Percentiles rank a stretch among this genome's conserved stretches.
These are phyloP conservation scores for Pythium diclinum DNA, from an alignment of 352 stramenopile species.

Conservation along the genomic window DNA sequence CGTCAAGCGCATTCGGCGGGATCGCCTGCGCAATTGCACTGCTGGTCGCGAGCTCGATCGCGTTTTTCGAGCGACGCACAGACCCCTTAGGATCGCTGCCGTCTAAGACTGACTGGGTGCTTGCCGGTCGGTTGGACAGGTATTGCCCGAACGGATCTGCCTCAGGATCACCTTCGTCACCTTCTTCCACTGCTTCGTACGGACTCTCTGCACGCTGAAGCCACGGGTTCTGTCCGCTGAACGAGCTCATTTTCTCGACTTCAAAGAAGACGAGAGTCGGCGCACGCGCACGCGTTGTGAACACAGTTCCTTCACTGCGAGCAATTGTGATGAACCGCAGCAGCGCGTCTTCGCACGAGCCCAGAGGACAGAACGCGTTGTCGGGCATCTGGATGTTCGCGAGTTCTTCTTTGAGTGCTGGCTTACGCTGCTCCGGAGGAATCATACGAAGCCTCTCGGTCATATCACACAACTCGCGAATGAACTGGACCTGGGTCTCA, in stretches of 20 bases:
- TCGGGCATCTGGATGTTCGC: slow-evolving; percentile 52
- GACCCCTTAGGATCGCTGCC: not conserved
- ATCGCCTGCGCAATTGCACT: slow-evolving; percentile 73
- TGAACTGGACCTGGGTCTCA: slow-evolving; percentile 63
- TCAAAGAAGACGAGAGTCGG: slow-evolving; percentile 85
- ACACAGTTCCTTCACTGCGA: slow-evolving; percentile 73
- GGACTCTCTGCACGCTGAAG: slow-evolving; percentile 36
- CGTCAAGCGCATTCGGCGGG: slow-evolving; percentile 38
- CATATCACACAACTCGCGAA: slow-evolving; percentile 70
- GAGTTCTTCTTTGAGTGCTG: slow-evolving; percentile 52
- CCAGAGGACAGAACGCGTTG: slow-evolving; percentile 66
- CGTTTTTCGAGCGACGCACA: slow-evolving; percentile 37
- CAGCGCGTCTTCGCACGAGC: slow-evolving; percentile 60
- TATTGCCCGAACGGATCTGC: slow-evolving; percentile 8
- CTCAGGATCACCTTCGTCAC: slow-evolving; percentile 4
- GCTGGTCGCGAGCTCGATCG: slow-evolving; percentile 70
- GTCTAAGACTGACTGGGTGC: not conserved
- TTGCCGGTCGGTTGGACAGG: not conserved
- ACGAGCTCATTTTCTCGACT: slow-evolving; percentile 48
- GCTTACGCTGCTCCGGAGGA: slow-evolving; percentile 56
- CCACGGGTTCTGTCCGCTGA: slow-evolving; percentile 48
- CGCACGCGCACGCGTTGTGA: slow-evolving; percentile 82
- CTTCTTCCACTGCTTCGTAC: slow-evolving; percentile 9
- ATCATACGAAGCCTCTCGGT: slow-evolving; percentile 68
- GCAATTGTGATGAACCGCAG: slow-evolving; percentile 62